Conservation (phyloP, 805 yeast genomes). For the Barnettozyma vustinii region DNA sequence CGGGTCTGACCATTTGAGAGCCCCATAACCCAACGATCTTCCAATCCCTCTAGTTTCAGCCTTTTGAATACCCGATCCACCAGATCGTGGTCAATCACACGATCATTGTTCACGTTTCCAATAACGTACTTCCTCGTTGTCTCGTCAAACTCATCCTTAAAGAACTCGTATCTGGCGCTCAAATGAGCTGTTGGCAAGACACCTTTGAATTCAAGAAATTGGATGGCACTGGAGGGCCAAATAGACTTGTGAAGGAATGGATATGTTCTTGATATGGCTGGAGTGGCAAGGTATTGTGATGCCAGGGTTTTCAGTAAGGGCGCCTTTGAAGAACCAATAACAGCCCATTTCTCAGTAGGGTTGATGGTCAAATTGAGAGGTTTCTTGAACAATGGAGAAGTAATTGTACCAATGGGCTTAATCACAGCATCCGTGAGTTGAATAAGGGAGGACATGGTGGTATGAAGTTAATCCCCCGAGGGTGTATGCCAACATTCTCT, state of each 20-base stretch:
- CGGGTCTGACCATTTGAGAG: conserved; percentile 92
- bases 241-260: conserved; percentile 42
- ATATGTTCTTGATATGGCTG: conserved; percentile 47
- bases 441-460: conserved; percentile 13
- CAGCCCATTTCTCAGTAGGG: conserved; percentile 44
- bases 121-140: conserved; percentile 58
- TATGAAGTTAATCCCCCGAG: background rate
- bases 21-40: conserved; percentile 76
- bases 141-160: conserved; percentile 78
- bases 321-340: conserved; percentile 51
- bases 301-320: conserved; percentile 52
- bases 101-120: conserved; percentile 35
- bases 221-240: conserved; percentile 42
- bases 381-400: conserved; percentile 28
- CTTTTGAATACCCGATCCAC: conserved; percentile 40
- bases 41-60: conserved; percentile 51
- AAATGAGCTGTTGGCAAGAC: conserved; percentile 58
- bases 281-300: conserved; percentile 46
- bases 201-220: conserved; percentile 43
- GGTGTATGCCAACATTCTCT: background rate
- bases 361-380: conserved; percentile 38
- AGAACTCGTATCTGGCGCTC: conserved; percentile 85
- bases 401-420: conserved; percentile 8
- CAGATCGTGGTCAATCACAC: conserved; percentile 28
- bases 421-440: conserved; percentile 18